phyloP scores from a whole-genome alignment of 2,329 filamentous ascomycete genomes.

The Periglandula ipomoeae region DNA sequence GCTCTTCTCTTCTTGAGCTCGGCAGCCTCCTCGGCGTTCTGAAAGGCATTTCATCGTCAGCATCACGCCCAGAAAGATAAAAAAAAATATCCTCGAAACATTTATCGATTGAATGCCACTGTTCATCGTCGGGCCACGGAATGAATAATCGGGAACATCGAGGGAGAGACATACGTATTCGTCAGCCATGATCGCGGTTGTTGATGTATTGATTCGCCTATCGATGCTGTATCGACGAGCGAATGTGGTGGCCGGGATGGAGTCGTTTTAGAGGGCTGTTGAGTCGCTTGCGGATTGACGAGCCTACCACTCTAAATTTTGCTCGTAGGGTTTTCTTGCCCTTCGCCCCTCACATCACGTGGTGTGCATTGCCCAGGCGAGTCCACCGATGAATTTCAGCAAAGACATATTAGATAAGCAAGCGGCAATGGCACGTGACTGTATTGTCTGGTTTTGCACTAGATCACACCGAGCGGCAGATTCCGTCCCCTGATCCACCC shows the following conservation, averaged over 20 bases:
- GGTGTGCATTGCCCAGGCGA: conserved; percentile 2
- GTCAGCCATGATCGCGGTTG: conserved; percentile 69
- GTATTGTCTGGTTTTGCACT: too few relatives aligned
- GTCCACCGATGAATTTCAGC: not conserved
- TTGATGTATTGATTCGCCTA: conserved; percentile 33
- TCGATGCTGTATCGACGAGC: conserved; percentile 34
- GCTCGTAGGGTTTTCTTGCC: conserved; percentile 32
- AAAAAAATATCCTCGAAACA: not conserved
- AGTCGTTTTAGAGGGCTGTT: conserved; percentile 23
- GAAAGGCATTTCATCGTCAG: conserved; percentile 22
- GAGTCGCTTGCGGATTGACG: conserved; percentile 19
- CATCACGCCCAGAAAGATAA: not conserved
- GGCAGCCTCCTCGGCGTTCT: conserved; percentile 97
- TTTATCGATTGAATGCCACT: not conserved
- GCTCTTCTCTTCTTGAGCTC: conserved; percentile 99
- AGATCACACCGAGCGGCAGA: too few relatives aligned
- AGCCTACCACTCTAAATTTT: conserved; percentile 24
- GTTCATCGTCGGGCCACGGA: conserved; percentile 17
- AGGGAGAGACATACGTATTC: conserved; percentile 64
- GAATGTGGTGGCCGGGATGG: conserved; percentile 30
- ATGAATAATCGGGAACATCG: conserved; percentile 17
- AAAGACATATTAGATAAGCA: not conserved
- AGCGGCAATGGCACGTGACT: not conserved
- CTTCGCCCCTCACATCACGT: conserved; percentile 27
- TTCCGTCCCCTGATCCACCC: too few relatives aligned